phyloP scores from a whole-genome alignment of 148 eudicot species.

The Diospyros lotus region DNA sequence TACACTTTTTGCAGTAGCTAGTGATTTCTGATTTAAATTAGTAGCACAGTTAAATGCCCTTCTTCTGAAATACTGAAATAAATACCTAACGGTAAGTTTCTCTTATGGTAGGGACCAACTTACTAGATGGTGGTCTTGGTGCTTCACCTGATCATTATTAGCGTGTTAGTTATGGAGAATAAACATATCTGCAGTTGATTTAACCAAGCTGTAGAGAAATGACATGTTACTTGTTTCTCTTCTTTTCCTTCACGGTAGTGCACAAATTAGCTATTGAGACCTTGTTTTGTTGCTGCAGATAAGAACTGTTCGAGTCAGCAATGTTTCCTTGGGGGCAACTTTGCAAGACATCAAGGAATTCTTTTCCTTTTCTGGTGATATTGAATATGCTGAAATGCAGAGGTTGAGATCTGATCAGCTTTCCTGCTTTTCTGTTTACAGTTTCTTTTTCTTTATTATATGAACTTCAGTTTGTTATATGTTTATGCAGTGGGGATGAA shows the following conservation, averaged over 20 bases:
- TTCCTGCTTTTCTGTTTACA: background rate
- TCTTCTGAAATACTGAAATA: no score
- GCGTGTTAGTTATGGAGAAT: background rate
- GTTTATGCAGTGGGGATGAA: slow-evolving; percentile 57
- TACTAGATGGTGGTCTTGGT: background rate
- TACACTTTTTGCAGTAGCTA: background rate
- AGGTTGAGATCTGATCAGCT: slow-evolving; percentile 37
- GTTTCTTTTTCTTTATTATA: slow-evolving; percentile 8
- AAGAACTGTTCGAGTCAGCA: slow-evolving; percentile 80
- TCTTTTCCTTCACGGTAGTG: no score
- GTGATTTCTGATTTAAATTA: background rate
- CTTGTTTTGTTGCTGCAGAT: slow-evolving; percentile 29
- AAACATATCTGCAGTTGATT: background rate
- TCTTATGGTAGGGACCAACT: background rate
- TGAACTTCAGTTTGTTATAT: slow-evolving; percentile 8
- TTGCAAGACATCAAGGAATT: slow-evolving; percentile 77
- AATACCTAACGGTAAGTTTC: no score
- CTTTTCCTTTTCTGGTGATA: slow-evolving; percentile 93
- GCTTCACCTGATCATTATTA: background rate
- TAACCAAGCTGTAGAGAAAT: background rate
- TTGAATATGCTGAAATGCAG: slow-evolving; percentile 69
- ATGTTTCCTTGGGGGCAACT: slow-evolving; percentile 68
- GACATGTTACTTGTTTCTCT: background rate
- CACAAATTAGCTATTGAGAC: background rate
- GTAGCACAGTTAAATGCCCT: background rate